These are phyloP conservation scores for Punctularia strigosozonata DNA, from an alignment of 768 basidiomycete species.

Conservation along the genomic window DNA sequence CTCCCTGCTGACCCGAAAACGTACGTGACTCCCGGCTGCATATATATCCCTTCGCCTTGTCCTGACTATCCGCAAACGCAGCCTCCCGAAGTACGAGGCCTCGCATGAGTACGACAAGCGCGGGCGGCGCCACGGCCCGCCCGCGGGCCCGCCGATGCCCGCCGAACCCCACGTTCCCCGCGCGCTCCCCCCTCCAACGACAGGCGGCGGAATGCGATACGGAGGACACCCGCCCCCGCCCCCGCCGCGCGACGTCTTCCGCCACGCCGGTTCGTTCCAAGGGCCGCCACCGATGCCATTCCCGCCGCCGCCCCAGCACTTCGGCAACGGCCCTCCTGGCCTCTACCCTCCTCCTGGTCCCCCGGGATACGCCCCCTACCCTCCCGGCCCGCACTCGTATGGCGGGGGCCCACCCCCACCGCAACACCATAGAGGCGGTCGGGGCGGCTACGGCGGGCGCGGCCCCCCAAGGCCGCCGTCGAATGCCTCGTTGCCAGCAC, in stretches of 20 bases:
- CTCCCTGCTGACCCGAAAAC: constrained; percentile 76
- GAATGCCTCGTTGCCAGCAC: no score
- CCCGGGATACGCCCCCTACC: no score
- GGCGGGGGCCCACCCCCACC: no score
- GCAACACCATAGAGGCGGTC: no score
- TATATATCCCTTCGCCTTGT: background rate
- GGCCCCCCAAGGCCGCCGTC: no score
- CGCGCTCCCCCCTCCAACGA: constrained; percentile 9
- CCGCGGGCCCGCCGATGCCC: constrained; percentile 1
- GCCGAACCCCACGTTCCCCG: constrained; percentile 4
- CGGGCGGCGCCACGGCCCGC: constrained; percentile 36
- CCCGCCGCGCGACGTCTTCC: constrained; percentile 9
- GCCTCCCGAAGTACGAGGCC: constrained; percentile 66
- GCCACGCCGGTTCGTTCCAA: constrained; percentile 1
- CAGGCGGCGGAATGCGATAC: constrained; percentile 9
- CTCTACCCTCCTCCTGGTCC: no score
- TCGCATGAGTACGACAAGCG: constrained; percentile 79
- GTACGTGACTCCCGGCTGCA: constrained; percentile 23
- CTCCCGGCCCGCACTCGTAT: no score
- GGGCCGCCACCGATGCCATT: no score
- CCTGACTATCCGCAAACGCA: constrained; percentile 14
- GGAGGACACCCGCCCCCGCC: constrained; percentile 14
- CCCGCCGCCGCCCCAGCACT: no score
- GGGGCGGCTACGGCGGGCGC: no score
- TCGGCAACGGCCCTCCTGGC: no score